Percentiles rank a stretch among this genome's conserved stretches.
Evolutionary conservation across 352 stramenopile species (phyloP).

Genomic region (Globisporangium viniferum): DNA sequence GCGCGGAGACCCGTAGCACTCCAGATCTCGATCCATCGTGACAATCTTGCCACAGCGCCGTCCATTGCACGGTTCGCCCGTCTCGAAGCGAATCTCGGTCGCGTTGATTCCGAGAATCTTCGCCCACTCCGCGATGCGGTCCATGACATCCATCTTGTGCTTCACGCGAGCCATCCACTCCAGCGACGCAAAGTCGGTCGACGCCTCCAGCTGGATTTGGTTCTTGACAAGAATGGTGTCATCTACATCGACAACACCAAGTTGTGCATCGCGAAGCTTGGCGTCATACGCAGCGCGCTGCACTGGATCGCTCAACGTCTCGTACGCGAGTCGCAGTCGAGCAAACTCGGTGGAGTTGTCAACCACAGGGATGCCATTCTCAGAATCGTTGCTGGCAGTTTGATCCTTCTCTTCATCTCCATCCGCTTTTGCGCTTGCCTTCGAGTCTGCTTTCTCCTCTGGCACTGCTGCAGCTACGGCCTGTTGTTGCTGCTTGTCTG

Average conservation of each 20-base stretch:
- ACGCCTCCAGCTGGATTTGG: conserved; percentile 64
- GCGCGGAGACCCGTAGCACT: conserved; percentile 62
- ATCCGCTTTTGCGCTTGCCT: background rate
- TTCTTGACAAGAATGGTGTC: conserved; percentile 41
- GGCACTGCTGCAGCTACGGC: background rate
- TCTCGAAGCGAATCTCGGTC: conserved; percentile 75
- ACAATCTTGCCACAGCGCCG: conserved; percentile 76
- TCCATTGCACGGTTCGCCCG: conserved; percentile 53
- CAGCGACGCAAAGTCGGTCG: conserved; percentile 70
- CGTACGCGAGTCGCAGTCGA: conserved; percentile 60
- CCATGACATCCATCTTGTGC: conserved; percentile 87
- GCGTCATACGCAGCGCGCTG: conserved; percentile 56
- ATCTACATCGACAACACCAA: conserved; percentile 6
- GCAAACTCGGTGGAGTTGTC: conserved; percentile 55
- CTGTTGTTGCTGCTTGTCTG: conserved; percentile 55
- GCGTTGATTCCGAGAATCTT: conserved; percentile 55
- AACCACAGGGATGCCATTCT: conserved; percentile 9
- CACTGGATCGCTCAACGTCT: conserved; percentile 63
- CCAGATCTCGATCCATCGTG: conserved; percentile 75
- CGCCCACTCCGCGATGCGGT: conserved; percentile 68
- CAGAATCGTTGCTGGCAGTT: background rate
- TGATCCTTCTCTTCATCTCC: conserved; percentile 10
- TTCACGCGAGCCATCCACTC: conserved; percentile 84
- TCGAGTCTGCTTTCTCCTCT: background rate
- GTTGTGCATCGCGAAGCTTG: conserved; percentile 28